Evolutionary conservation across 345 rosid genomes (phyloP), one percentile per base, ranked within the genome.

Genomic region (Salix dunnii): DNA sequence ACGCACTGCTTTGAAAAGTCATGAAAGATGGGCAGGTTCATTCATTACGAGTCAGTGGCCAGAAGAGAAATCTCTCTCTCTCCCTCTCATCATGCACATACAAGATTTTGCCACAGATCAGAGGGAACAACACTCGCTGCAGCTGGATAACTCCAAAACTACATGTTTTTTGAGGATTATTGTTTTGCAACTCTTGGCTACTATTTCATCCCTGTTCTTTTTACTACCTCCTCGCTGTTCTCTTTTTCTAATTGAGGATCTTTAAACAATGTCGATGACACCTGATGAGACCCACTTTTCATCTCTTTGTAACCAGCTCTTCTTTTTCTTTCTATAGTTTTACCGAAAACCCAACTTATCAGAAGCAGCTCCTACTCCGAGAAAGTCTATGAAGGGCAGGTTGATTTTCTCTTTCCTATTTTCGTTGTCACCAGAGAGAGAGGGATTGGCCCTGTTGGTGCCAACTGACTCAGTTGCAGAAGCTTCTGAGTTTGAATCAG

Each of bases 401-500:
- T 49, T 79, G 74, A 76, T 86, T 75, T 64, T 81, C 72, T 61
- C 78, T 55, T 68, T 72, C 23, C 71, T 76, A 46, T 65, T 72
- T 61, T 70, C 79, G 65, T 42, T 70, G 63, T 79, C 79, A 63
- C 73, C 75, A 70, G 67, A 68, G 23, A 28, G 31, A 30, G 81
- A 82, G 40, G 76, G 43, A 61, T 68, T 82, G 84, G 71, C 75
- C 76, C 75, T 76, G 49, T 28, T 76, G 49, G 80, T 86, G 74
- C 80, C 85, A 61, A 82, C 83, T 18, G 92, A 86, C 78, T 84
- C 88, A 27, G 76, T 74, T 74, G 77, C 90, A 23, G 93, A 87
- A 27, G 71, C 84, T 74, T 87, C 90, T 27, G 89, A 87, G 81
- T 82, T 87, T 75, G 96, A 88, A 87, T 87, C 91, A 58, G 91